Percentiles rank a stretch among this genome's conserved stretches.
These are phyloP conservation scores for Podospora pseudoanserina DNA, from an alignment of 495 filamentous ascomycete genomes.

Conservation along the genomic window DNA sequence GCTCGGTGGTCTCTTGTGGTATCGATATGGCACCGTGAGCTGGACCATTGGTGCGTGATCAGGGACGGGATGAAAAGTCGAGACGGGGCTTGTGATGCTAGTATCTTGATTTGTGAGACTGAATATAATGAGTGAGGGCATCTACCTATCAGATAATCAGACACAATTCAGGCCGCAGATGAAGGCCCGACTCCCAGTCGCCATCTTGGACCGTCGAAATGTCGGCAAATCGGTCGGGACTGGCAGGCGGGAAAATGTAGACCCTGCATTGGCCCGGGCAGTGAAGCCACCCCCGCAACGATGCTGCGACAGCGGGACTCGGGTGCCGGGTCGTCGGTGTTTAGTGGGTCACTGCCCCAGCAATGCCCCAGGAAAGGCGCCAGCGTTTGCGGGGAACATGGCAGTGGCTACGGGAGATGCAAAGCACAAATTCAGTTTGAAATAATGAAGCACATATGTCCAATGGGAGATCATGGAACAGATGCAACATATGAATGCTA, in stretches of 20 bases:
- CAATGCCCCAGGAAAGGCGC: background rate
- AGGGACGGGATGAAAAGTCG: background rate
- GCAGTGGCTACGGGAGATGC: background rate
- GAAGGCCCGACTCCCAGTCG: slow-evolving; percentile 14
- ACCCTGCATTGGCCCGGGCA: slow-evolving; percentile 22
- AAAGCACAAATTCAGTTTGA: background rate
- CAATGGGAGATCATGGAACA: too few species aligned
- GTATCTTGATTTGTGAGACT: background rate
- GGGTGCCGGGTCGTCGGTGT: background rate
- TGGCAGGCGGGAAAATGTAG: slow-evolving; percentile 30
- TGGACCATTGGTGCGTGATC: background rate
- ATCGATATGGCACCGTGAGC: background rate
- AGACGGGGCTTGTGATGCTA: background rate
- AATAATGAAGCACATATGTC: background rate
- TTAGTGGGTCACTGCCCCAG: background rate
- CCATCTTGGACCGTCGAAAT: slow-evolving; percentile 2
- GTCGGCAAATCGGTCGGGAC: slow-evolving; percentile 32
- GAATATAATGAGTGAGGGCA: slow-evolving; percentile 1
- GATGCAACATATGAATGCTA: too few species aligned
- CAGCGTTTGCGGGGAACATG: background rate
- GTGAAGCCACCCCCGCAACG: slow-evolving; percentile 6
- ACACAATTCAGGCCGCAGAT: slow-evolving; percentile 17
- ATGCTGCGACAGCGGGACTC: slow-evolving; percentile 1
- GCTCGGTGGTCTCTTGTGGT: background rate
- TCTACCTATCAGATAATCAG: background rate